Evolutionary conservation across 2,329 filamentous ascomycete genomes (phyloP).

Genomic region (Diaporthe eres): DNA sequence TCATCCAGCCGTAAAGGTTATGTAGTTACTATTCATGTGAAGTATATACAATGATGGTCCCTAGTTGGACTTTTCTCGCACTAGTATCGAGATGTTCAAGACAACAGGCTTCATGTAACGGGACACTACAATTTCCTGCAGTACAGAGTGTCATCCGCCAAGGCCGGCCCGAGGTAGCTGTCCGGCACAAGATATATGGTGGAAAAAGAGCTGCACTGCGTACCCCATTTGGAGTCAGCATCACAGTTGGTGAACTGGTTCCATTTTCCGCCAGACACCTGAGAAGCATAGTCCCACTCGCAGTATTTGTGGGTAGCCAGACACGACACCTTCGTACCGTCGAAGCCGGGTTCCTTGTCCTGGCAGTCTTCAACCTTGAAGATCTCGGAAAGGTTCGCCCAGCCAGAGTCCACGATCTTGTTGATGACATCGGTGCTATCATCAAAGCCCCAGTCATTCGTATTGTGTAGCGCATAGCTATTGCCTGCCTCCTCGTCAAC

Average conservation of each 20-base stretch:
- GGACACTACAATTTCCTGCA: background rate
- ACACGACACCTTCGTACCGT: conserved; percentile 25
- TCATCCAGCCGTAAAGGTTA: background rate
- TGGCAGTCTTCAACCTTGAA: conserved; percentile 16
- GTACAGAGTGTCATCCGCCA: background rate
- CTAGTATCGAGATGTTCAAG: background rate
- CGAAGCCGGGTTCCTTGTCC: conserved; percentile 28
- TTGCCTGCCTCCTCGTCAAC: conserved; percentile 17
- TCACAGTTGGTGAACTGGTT: conserved; percentile 1
- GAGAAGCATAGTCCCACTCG: conserved; percentile 26
- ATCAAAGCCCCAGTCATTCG: conserved; percentile 27
- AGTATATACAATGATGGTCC: background rate
- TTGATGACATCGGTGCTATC: background rate
- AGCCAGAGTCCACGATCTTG: conserved; percentile 28
- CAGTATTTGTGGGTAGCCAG: conserved; percentile 25
- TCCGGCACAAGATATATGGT: conserved; percentile 1
- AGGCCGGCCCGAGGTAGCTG: conserved; percentile 4
- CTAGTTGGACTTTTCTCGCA: background rate
- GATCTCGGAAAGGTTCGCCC: conserved; percentile 20
- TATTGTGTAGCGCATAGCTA: conserved; percentile 21
- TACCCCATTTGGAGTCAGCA: conserved; percentile 3
- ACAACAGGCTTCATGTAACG: no score
- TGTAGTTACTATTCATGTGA: background rate
- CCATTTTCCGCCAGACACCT: background rate
- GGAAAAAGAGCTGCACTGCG: conserved; percentile 11